These are phyloP conservation scores for Myxozyma nipponensis DNA, from an alignment of 805 yeast genomes.

Conservation along the genomic window DNA sequence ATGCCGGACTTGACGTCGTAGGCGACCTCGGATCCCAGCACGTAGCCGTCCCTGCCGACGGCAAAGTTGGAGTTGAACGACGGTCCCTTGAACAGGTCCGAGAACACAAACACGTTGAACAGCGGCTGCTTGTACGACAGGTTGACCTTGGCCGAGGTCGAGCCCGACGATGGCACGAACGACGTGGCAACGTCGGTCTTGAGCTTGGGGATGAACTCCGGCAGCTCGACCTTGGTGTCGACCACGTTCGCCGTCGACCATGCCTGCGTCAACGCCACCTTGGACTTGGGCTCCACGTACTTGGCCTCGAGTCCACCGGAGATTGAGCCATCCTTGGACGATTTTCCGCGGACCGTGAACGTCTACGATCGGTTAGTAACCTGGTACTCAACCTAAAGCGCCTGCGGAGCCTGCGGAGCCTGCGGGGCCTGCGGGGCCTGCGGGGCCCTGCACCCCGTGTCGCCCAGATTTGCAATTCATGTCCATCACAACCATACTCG, in stretches of 20 bases:
- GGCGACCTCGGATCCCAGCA: constrained; percentile 95
- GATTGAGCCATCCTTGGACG: constrained; percentile 72
- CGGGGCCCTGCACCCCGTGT: too few species aligned
- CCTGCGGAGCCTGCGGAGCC: too few species aligned
- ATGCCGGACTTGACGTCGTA: constrained; percentile 92
- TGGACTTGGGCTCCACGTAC: constrained; percentile 87
- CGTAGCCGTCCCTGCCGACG: constrained; percentile 92
- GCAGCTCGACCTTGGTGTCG: constrained; percentile 88
- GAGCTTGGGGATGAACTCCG: constrained; percentile 86
- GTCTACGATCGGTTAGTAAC: too few species aligned
- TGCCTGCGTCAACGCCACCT: constrained; percentile 92
- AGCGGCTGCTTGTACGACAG: constrained; percentile 88
- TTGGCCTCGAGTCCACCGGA: constrained; percentile 88
- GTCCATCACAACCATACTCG: too few species aligned
- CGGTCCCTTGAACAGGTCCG: constrained; percentile 94
- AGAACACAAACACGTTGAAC: constrained; percentile 89
- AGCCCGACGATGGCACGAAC: constrained; percentile 73
- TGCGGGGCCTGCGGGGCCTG: too few species aligned
- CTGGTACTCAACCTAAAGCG: too few species aligned
- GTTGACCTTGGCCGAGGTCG: constrained; percentile 85
- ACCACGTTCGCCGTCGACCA: constrained; percentile 93
- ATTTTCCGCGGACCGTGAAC: constrained; percentile 90
- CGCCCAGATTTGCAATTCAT: too few species aligned
- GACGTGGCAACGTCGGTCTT: constrained; percentile 88
- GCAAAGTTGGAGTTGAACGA: constrained; percentile 92